Evolutionary conservation across 805 yeast genomes (phyloP).

Genomic region (Deakozyma indianensis): DNA sequence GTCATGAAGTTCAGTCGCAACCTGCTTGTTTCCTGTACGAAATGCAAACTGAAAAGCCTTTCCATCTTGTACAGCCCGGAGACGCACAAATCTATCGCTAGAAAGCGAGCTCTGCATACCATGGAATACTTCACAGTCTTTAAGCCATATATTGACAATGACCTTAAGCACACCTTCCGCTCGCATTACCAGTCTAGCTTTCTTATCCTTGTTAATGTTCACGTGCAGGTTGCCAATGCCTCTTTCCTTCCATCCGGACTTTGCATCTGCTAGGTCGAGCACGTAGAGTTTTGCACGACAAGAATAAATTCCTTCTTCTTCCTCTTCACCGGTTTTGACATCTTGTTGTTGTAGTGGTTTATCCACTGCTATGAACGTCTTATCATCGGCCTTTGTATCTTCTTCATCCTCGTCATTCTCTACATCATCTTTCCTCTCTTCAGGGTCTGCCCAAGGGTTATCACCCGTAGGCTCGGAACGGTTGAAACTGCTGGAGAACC

Average conservation of each 20-base stretch:
- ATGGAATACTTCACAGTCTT: slow-evolving; percentile 46
- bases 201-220: slow-evolving; percentile 29
- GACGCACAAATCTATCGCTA: slow-evolving; percentile 70
- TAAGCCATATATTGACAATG: slow-evolving; percentile 59
- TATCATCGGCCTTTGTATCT: slow-evolving; percentile 10
- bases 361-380: slow-evolving; percentile 10
- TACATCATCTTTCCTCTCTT: slow-evolving; percentile 4
- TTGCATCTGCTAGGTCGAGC: slow-evolving; percentile 47
- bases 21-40: slow-evolving; percentile 48
- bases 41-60: slow-evolving; percentile 75
- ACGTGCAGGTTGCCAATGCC: slow-evolving; percentile 84
- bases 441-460: slow-evolving; percentile 40
- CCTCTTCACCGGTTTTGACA: slow-evolving; percentile 82
- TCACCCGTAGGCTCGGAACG: not conserved
- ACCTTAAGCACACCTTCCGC: slow-evolving; percentile 76
- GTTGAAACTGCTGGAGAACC: slow-evolving; percentile 25
- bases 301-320: slow-evolving; percentile 53
- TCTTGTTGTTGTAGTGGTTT: slow-evolving; percentile 18
- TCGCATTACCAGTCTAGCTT: slow-evolving; percentile 75
- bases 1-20: slow-evolving; percentile 44
- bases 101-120: slow-evolving; percentile 81
- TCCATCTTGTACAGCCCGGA: slow-evolving; percentile 48
- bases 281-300: slow-evolving; percentile 69
- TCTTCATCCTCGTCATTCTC: slow-evolving; percentile 14
- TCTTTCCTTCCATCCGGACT: slow-evolving; percentile 88